A percentile compares a stretch with the other conserved stretches of the same genome.
phyloP scores from a whole-genome alignment of 169 alveolate species.

The Neospora caninum region DNA sequence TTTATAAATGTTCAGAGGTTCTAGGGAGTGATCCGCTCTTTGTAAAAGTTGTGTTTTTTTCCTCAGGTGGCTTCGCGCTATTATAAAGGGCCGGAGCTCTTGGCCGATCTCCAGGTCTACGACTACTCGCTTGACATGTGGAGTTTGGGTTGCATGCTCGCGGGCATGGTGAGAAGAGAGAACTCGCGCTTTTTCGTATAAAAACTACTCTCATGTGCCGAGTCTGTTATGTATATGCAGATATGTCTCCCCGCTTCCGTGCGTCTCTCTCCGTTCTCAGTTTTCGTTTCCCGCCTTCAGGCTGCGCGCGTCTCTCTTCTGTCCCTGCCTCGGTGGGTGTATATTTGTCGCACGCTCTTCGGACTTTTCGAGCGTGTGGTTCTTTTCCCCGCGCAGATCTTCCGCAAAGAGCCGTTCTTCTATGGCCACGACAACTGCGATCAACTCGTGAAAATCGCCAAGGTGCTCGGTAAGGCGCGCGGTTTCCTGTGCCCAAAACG shows the following conservation, averaged over 20 bases:
- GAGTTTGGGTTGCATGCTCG: slow-evolving; percentile 99
- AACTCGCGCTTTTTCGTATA: background rate
- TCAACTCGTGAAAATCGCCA: slow-evolving; percentile 97
- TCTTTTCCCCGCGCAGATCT: slow-evolving; percentile 69
- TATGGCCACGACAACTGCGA: slow-evolving; percentile 97
- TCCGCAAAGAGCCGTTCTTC: slow-evolving; percentile 92
- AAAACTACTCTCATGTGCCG: slow-evolving; percentile 75
- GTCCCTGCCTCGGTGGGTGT: background rate
- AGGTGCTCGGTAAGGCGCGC: slow-evolving; percentile 76
- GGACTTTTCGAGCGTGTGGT: background rate
- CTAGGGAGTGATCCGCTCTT: background rate
- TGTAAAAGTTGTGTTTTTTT: background rate
- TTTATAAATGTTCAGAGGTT: background rate
- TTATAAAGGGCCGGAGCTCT: slow-evolving; percentile 99
- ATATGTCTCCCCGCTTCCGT: background rate
- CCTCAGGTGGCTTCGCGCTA: slow-evolving; percentile 87
- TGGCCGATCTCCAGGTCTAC: slow-evolving; percentile 94
- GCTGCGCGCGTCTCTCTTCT: slow-evolving; percentile 74
- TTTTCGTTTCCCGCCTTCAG: background rate
- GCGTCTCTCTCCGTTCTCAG: background rate
- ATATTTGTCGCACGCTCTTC: background rate
- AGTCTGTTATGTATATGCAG: background rate
- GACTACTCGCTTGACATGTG: slow-evolving; percentile 98
- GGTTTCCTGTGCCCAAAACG: too few relatives aligned
- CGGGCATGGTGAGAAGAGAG: slow-evolving; percentile 77